These are phyloP conservation scores for Leccinum uliginosum DNA, from an alignment of 768 basidiomycete genomes.

Conservation along the genomic window DNA sequence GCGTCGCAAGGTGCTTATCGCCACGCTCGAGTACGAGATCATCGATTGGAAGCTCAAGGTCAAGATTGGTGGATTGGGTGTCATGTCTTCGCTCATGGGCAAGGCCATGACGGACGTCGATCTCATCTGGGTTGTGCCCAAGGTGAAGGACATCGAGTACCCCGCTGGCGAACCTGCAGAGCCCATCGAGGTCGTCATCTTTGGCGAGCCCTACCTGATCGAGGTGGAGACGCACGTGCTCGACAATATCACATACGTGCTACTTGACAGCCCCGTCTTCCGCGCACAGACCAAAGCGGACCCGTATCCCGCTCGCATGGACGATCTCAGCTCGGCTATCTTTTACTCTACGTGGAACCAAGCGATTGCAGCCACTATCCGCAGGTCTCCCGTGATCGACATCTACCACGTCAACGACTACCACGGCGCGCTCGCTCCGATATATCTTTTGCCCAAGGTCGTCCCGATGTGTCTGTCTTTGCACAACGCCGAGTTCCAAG, in stretches of 20 bases:
- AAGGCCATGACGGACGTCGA: slow-evolving; percentile 98
- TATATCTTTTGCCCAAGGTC: slow-evolving; percentile 90
- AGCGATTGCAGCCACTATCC: slow-evolving; percentile 88
- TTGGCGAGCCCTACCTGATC: slow-evolving; percentile 92
- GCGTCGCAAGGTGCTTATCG: slow-evolving; percentile 84
- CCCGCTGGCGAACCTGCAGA: slow-evolving; percentile 88
- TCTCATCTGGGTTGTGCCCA: slow-evolving; percentile 89
- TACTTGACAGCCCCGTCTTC: slow-evolving; percentile 94
- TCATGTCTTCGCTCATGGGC: slow-evolving; percentile 97
- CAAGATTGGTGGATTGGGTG: slow-evolving; percentile 96
- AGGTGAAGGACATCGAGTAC: slow-evolving; percentile 93
- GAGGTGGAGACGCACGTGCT: slow-evolving; percentile 91
- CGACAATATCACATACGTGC: slow-evolving; percentile 94
- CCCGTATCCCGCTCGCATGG: slow-evolving; percentile 96
- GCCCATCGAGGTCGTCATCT: slow-evolving; percentile 94
- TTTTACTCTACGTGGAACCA: slow-evolving; percentile 99
- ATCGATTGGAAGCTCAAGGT: slow-evolving; percentile 98
- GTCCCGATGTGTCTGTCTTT: slow-evolving; percentile 87
- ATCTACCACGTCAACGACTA: slow-evolving; percentile 96
- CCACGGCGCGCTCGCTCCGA: slow-evolving; percentile 86
- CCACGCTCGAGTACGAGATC: slow-evolving; percentile 94
- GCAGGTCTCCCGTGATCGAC: slow-evolving; percentile 81
- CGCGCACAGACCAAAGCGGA: slow-evolving; percentile 94
- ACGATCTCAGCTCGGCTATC: slow-evolving; percentile 92
- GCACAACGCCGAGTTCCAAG: slow-evolving; percentile 97